Base-by-base conservation (phyloP, 345 rosid species). In the Pseudoturritis turrita region DNA sequence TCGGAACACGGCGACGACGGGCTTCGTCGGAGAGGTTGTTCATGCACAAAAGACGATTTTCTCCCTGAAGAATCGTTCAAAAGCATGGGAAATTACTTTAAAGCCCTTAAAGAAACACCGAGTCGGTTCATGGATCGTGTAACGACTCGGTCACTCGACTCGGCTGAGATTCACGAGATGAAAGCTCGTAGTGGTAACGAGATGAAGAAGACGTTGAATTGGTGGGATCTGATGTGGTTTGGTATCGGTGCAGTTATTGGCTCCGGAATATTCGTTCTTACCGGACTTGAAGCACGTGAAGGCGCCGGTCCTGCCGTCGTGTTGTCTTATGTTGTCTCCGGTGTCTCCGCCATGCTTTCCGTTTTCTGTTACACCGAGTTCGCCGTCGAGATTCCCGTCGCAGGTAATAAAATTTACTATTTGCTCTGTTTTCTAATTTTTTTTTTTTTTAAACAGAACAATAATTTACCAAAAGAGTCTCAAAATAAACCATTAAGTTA, bases 151-250 rank as follows among this genome's bases (percentile, higher is more conserved):
- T 94, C 97, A 4, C 36, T 69, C 14, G 98, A 94, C 79, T 26
- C 90, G 3, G 72, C 81, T 9, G 97, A 94, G 91, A 78, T 94
- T 72, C 77, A 85, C 14, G 97, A 94, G 67, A 77, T 94, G 23
- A 91, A 79, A 77, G 95, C 88, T 2, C 82, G 83, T 67, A 94
- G 98, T 65, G 81, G 83, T 43, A 81, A 91, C 56, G 92, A 94
- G 65, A 94, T 91, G 98, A 91, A 94, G 86, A 89, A 82, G 71
- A 89, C 74, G 36, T 82, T 94, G 41, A 81, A 73, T 0, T 91
- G 97, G 98, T 94, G 98, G 98, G 98, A 94, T 57, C 88, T 94
- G 3, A 91, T 94, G 5, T 94, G 97, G 98, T 93, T 93, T 61
- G 96, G 98, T 0, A 82, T 93, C 17, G 98, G 97, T 2, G 93